Conservation (phyloP, 108 stramenopile genomes). For the Nitzschia sp. region DNA sequence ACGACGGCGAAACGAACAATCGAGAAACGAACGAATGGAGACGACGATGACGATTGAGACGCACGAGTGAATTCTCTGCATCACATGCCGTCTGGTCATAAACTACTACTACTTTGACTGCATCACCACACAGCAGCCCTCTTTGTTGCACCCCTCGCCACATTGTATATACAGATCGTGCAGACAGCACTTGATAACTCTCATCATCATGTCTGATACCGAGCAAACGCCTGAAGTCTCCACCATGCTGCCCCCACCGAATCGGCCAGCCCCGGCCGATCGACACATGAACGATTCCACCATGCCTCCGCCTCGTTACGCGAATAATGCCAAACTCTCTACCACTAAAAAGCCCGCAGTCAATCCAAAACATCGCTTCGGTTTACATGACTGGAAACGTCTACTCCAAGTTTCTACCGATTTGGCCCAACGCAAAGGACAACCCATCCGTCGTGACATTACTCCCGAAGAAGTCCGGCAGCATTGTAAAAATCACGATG, state of each 20-base stretch:
- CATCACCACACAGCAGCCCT: no score
- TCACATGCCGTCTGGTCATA: no score
- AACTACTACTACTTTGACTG: no score
- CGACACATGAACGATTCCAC: constrained; percentile 43
- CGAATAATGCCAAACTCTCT: not conserved
- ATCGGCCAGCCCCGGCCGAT: constrained; percentile 1
- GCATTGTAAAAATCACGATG: constrained; percentile 80
- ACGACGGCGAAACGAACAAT: no score
- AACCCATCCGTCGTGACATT: constrained; percentile 64
- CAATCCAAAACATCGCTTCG: constrained; percentile 47
- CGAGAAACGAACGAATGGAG: no score
- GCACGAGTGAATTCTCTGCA: no score
- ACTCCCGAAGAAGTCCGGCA: constrained; percentile 57
- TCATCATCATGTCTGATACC: no score
- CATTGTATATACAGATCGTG: no score
- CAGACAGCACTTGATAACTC: no score
- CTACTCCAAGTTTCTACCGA: constrained; percentile 57
- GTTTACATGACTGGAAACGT: constrained; percentile 81
- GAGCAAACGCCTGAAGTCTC: no score
- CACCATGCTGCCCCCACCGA: constrained; percentile 12
- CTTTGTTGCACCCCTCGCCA: no score
- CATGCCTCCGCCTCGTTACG: constrained; percentile 29
- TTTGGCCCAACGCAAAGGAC: constrained; percentile 65
- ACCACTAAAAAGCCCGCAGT: constrained; percentile 20
- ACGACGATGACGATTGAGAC: no score